Conservation (phyloP, 345 rosid species). For the Anacardium occidentale region DNA sequence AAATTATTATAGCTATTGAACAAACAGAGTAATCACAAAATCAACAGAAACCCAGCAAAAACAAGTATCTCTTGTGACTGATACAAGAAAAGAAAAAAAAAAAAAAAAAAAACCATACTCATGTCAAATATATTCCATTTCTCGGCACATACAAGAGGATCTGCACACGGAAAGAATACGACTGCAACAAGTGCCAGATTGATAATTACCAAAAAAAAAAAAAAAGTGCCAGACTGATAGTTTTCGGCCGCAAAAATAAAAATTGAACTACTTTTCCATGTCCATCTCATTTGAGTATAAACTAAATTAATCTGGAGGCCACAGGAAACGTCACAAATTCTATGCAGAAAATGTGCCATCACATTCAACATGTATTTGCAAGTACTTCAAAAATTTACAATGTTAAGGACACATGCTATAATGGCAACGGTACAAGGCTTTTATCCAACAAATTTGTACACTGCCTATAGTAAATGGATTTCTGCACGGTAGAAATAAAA, state of each 20-base stretch:
- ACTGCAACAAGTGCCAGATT: too few species aligned
- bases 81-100: too few species aligned
- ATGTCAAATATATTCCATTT: background rate
- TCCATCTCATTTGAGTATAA: background rate
- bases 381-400: background rate
- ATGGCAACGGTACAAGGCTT: conserved; percentile 16
- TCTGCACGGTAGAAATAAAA: conserved; percentile 6
- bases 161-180: background rate
- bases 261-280: background rate
- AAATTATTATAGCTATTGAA: too few species aligned
- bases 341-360: background rate
- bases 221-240: too few species aligned
- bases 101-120: too few species aligned
- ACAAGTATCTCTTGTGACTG: background rate
- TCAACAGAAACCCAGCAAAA: too few species aligned
- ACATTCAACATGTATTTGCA: background rate
- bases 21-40: too few species aligned
- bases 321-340: background rate
- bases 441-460: conserved; percentile 18
- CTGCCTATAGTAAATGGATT: conserved; percentile 1
- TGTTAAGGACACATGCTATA: conserved; percentile 1
- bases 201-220: too few species aligned
- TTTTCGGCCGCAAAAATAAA: background rate
- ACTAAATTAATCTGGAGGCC: background rate
- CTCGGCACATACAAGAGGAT: background rate